Evolutionary conservation across 176 grass and related monocot genomes (phyloP).

Genomic region (Musa beccarii): DNA sequence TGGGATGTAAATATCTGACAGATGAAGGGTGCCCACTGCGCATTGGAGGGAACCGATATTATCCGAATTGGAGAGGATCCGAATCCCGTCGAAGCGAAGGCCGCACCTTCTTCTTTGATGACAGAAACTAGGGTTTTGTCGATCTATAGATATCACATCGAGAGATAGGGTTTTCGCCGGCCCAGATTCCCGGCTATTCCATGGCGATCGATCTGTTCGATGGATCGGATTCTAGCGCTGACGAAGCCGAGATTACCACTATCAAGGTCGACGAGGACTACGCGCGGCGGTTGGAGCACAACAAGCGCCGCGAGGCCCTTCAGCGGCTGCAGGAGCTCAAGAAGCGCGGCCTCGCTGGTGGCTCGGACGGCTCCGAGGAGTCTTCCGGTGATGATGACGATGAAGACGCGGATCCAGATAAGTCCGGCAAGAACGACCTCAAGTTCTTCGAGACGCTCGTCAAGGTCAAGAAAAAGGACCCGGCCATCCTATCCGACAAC

Average conservation of each 20-base stretch:
- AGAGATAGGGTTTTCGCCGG: not conserved
- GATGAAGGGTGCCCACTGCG: not conserved
- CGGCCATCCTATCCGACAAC: conserved; percentile 37
- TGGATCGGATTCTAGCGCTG: conserved; percentile 27
- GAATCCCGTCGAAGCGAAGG: no score
- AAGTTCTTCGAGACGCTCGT: conserved; percentile 57
- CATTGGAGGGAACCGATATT: not conserved
- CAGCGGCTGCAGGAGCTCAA: conserved; percentile 53
- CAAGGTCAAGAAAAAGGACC: conserved; percentile 55
- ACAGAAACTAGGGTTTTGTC: not conserved
- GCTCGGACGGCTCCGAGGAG: conserved; percentile 1
- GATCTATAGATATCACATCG: not conserved
- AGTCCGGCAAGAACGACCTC: conserved; percentile 35
- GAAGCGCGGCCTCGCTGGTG: conserved; percentile 34
- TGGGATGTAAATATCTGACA: not conserved
- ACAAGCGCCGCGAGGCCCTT: conserved; percentile 62
- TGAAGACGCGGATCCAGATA: conserved; percentile 8
- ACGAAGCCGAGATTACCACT: conserved; percentile 36
- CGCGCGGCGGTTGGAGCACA: conserved; percentile 66
- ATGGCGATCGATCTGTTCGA: conserved; percentile 39
- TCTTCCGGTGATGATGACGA: conserved; percentile 27
- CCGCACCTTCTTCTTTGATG: not conserved
- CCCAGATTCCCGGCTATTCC: conserved; percentile 8
- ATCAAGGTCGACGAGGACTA: conserved; percentile 71
- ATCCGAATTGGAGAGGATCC: not conserved